These are phyloP conservation scores for Escallonia rubra DNA, from an alignment of 129 eudicot genomes.

Conservation along the genomic window DNA sequence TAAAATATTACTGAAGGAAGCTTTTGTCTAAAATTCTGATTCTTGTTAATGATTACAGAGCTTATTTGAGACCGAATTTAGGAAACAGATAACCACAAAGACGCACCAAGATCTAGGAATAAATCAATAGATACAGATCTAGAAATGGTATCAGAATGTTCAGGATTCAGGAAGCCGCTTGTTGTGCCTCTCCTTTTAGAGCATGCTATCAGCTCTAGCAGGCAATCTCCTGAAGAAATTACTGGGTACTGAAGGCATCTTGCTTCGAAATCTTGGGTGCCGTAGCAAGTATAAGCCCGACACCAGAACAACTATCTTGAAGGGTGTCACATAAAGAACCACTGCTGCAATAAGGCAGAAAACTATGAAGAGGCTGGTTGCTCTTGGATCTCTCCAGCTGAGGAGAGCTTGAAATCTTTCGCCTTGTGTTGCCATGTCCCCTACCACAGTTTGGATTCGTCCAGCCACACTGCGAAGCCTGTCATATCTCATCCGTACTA, in stretches of 20 bases:
- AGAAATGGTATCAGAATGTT: too few relatives aligned
- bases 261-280: conserved; percentile 61
- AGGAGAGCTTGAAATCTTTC: conserved; percentile 50
- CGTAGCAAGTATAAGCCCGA: conserved; percentile 53
- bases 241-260: conserved; percentile 57
- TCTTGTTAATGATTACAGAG: too few relatives aligned
- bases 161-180: too few relatives aligned
- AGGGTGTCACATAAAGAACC: conserved; percentile 51
- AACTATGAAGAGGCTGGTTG: conserved; percentile 48
- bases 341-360: conserved; percentile 56
- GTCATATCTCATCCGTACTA: conserved; percentile 54
- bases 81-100: too few relatives aligned
- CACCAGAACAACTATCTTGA: conserved; percentile 44
- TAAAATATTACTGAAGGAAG: too few relatives aligned
- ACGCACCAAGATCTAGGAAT: too few relatives aligned
- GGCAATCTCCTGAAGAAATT: conserved; percentile 64
- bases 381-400: conserved; percentile 71
- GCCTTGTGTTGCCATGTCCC: conserved; percentile 68
- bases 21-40: too few relatives aligned
- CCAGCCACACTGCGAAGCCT: conserved; percentile 56
- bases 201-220: conserved; percentile 66
- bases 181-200: conserved; percentile 16
- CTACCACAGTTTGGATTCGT: conserved; percentile 66
- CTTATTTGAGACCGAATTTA: too few relatives aligned
- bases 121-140: too few relatives aligned